phyloP scores from a whole-genome alignment of 75 land plant species.

The Sequoia sempervirens region DNA sequence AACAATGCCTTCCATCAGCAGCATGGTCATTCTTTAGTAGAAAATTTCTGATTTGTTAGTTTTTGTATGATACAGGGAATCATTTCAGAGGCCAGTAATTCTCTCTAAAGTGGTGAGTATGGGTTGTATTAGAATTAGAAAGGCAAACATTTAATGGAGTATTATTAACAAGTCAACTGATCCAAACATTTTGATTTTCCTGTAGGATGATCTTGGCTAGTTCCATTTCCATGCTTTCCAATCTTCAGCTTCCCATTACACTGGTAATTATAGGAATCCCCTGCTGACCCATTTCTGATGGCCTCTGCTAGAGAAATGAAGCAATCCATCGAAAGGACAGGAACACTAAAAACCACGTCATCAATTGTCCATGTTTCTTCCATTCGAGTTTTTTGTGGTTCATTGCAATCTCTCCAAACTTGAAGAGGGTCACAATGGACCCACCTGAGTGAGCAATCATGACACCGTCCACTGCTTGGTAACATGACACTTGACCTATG shows the following conservation, averaged over 20 bases:
- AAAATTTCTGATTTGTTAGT: background rate
- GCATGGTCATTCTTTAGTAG: background rate
- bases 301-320: constrained; percentile 74
- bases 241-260: background rate
- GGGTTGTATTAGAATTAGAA: background rate
- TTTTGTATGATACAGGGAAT: constrained; percentile 2
- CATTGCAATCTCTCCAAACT: constrained; percentile 42
- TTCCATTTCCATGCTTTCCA: background rate
- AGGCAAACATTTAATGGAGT: background rate
- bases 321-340: constrained; percentile 51
- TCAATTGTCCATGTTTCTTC: constrained; percentile 65
- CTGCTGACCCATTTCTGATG: background rate
- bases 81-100: background rate
- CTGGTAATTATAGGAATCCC: background rate
- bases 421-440: constrained; percentile 54
- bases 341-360: constrained; percentile 64
- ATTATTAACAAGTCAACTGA: constrained; percentile 3
- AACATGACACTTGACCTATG: background rate
- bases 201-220: background rate
- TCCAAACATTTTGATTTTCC: background rate
- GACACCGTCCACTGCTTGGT: constrained; percentile 57
- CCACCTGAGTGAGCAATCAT: constrained; percentile 55
- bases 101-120: background rate
- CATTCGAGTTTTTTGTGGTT: constrained; percentile 51
- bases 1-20: background rate